Percentiles rank a stretch among this genome's conserved stretches.
These are phyloP conservation scores for Adansonia digitata DNA, from an alignment of 345 rosid species.

Conservation along the genomic window DNA sequence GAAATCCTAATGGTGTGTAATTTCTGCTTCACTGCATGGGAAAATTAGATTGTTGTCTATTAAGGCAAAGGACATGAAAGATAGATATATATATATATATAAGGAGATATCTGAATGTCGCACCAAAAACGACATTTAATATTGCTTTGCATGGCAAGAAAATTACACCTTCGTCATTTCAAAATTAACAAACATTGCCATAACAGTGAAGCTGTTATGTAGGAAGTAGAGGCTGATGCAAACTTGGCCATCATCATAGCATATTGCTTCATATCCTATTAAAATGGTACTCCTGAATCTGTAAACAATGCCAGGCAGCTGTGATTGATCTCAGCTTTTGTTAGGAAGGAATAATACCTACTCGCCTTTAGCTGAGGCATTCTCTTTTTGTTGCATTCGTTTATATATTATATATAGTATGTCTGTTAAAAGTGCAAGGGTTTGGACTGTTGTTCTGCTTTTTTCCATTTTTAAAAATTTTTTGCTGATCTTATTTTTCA, in stretches of 20 bases:
- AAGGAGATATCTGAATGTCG: background rate
- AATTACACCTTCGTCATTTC: background rate
- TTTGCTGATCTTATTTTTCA: background rate
- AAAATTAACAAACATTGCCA: background rate
- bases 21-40: background rate
- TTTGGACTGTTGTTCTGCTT: background rate
- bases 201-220: background rate
- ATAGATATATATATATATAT: background rate
- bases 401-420: background rate
- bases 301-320: background rate
- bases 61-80: background rate
- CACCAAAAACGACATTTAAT: background rate
- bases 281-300: background rate
- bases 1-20: conserved; percentile 75
- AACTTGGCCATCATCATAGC: background rate
- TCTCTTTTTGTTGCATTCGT: background rate
- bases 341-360: background rate
- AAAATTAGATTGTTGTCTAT: background rate
- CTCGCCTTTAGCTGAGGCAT: background rate
- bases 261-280: background rate
- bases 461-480: background rate
- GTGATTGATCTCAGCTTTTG: background rate
- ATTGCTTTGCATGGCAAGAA: background rate
- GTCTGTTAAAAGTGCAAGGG: background rate
- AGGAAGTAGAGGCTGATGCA: background rate